Evolutionary conservation across 768 basidiomycete species (phyloP).

Genomic region (Russula sp.): DNA sequence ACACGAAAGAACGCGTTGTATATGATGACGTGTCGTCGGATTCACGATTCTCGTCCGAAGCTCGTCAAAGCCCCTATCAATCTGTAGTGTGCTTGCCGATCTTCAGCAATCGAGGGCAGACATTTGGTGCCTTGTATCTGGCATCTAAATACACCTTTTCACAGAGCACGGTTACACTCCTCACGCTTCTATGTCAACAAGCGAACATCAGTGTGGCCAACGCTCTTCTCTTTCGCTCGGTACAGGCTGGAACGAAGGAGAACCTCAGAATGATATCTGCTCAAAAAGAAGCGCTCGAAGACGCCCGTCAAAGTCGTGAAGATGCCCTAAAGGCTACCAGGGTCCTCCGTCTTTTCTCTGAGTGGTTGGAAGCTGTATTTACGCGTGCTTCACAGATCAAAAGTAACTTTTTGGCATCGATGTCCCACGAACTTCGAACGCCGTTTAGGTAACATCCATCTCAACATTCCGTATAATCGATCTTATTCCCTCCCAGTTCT

Average conservation of each 20-base stretch:
- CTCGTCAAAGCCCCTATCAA: conserved; percentile 51
- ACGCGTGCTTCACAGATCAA: conserved; percentile 47
- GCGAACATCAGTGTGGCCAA: conserved; percentile 72
- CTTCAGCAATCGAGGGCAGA: conserved; percentile 69
- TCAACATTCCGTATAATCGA: background rate
- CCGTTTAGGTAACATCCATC: conserved; percentile 56
- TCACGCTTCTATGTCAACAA: conserved; percentile 65
- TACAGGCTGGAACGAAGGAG: conserved; percentile 66
- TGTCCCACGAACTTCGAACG: conserved; percentile 74
- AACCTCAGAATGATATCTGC: conserved; percentile 75
- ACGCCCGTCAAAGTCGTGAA: conserved; percentile 62
- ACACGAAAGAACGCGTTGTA: conserved; percentile 55
- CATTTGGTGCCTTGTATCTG: conserved; percentile 64
- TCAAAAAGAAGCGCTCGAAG: conserved; percentile 63
- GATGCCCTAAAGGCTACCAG: conserved; percentile 71
- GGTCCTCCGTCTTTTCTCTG: conserved; percentile 32
- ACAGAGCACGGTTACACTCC: conserved; percentile 50
- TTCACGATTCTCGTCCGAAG: conserved; percentile 63
- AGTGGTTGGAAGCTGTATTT: background rate
- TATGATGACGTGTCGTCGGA: conserved; percentile 59
- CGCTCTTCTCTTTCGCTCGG: conserved; percentile 66
- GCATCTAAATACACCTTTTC: conserved; percentile 63
- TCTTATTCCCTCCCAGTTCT: conserved; percentile 35
- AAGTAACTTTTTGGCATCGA: conserved; percentile 68
- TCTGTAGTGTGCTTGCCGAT: conserved; percentile 67